Conservation (phyloP, 2,329 filamentous ascomycete species). For the Diaporthe nobilis region DNA sequence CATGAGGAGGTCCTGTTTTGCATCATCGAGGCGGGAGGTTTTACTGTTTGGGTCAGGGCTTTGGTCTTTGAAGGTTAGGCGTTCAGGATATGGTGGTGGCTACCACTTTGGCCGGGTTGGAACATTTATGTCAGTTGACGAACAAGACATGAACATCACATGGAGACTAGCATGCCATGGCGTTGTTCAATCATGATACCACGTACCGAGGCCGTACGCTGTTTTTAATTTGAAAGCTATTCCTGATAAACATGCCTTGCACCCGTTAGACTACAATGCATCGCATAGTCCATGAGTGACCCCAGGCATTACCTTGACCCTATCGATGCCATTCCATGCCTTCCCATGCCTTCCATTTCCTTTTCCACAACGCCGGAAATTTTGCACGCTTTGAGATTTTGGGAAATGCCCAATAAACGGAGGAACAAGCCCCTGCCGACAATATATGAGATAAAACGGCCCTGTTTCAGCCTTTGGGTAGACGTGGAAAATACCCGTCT, state of each 20-base stretch:
- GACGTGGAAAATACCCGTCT: slow-evolving; percentile 59
- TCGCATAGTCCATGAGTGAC: not conserved
- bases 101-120: not conserved
- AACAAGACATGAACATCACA: not conserved
- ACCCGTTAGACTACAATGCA: not conserved
- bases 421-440: not conserved
- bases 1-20: not conserved
- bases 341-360: not conserved
- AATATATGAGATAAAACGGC: not conserved
- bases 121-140: not conserved
- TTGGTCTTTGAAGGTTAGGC: not conserved
- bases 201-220: not conserved
- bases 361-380: slow-evolving; percentile 3
- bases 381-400: slow-evolving; percentile 32
- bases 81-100: slow-evolving; percentile 16
- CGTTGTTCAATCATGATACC: slow-evolving; percentile 26
- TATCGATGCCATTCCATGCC: not conserved
- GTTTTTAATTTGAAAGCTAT: not conserved
- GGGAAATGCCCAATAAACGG: not conserved
- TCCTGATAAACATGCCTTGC: not conserved
- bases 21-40: not conserved
- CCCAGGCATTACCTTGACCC: not conserved
- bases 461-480: slow-evolving; percentile 53
- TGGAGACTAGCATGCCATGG: not conserved
- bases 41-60: slow-evolving; percentile 8